These are phyloP conservation scores for Beauveria australis DNA, from an alignment of 2,329 filamentous ascomycete species.

Conservation along the genomic window DNA sequence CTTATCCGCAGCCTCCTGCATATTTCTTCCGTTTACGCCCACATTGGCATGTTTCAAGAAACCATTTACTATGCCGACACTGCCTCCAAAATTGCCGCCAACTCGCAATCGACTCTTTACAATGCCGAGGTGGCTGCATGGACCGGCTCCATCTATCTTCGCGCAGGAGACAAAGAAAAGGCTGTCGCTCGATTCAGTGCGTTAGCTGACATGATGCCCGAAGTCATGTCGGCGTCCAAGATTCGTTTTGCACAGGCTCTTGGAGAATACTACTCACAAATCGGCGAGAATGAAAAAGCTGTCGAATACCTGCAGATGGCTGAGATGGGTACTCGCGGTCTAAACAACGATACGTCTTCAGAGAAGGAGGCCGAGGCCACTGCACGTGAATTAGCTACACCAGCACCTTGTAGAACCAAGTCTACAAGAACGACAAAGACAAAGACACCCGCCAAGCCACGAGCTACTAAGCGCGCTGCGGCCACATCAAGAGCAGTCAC, in stretches of 20 bases:
- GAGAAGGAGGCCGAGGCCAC: slow-evolving; percentile 11
- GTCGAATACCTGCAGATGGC: slow-evolving; percentile 37
- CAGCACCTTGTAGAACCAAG: slow-evolving; percentile 10
- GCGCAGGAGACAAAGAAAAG: slow-evolving; percentile 50
- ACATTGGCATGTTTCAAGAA: slow-evolving; percentile 81
- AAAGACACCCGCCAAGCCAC: slow-evolving; percentile 9
- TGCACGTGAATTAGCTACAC: slow-evolving; percentile 12
- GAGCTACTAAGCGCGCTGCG: slow-evolving; percentile 1
- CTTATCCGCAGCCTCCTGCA: slow-evolving; percentile 65
- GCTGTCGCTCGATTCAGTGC: slow-evolving; percentile 44
- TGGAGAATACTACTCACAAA: slow-evolving; percentile 46
- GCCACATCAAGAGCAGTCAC: slow-evolving; percentile 18
- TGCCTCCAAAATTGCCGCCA: slow-evolving; percentile 66
- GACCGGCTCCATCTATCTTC: slow-evolving; percentile 47
- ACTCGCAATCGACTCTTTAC: slow-evolving; percentile 55
- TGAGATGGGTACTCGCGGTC: slow-evolving; percentile 25
- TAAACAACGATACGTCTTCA: background rate
- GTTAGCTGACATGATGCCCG: slow-evolving; percentile 43
- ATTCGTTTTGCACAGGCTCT: slow-evolving; percentile 44
- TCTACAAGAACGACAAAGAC: slow-evolving; percentile 10
- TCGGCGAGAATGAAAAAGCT: slow-evolving; percentile 36
- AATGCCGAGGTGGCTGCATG: slow-evolving; percentile 46
- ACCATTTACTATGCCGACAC: slow-evolving; percentile 83
- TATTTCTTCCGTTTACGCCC: slow-evolving; percentile 69
- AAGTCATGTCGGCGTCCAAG: slow-evolving; percentile 27